These are phyloP conservation scores for Alternaria arbusti DNA, from an alignment of 2,329 filamentous ascomycete genomes.

Conservation along the genomic window DNA sequence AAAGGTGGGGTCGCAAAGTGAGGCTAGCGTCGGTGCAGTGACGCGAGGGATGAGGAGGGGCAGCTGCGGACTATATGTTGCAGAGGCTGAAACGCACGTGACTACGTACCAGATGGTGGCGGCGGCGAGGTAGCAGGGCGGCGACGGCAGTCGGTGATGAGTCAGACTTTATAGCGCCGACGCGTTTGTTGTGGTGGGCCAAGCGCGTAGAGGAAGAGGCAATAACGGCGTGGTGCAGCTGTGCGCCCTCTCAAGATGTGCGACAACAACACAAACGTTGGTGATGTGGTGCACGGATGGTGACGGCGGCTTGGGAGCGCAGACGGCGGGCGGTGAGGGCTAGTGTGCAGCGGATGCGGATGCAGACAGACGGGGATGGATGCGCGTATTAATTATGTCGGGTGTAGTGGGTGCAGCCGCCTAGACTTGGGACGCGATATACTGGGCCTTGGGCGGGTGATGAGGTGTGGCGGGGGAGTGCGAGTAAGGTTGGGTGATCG, in stretches of 20 bases:
- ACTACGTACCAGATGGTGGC: conserved; percentile 38
- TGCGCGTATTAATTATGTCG: conserved; percentile 18
- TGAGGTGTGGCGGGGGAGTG: conserved; percentile 25
- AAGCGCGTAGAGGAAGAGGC: conserved; percentile 23
- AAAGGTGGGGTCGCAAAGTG: conserved; percentile 18
- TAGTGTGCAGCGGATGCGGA: conserved; percentile 30
- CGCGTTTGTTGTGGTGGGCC: conserved; percentile 30
- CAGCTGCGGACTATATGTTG: conserved; percentile 28
- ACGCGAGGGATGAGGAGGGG: conserved; percentile 23
- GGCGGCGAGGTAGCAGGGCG: conserved; percentile 30
- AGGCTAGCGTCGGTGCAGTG: conserved; percentile 27
- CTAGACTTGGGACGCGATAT: not conserved
- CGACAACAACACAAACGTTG: conserved; percentile 30
- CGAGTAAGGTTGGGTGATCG: conserved; percentile 30
- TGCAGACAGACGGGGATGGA: conserved; percentile 24
- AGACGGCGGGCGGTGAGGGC: conserved; percentile 21
- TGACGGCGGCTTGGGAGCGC: conserved; percentile 22
- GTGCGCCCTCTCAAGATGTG: conserved; percentile 14
- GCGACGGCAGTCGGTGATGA: conserved; percentile 28
- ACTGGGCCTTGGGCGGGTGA: conserved; percentile 2
- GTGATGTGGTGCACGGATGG: conserved; percentile 31
- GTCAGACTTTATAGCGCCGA: conserved; percentile 32
- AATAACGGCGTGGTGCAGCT: conserved; percentile 27
- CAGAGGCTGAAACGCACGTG: conserved; percentile 45
- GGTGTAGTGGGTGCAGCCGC: conserved; percentile 10